Evolutionary conservation across 352 stramenopile species (phyloP).

Genomic region (Globisporangium rhizosaccharum): DNA sequence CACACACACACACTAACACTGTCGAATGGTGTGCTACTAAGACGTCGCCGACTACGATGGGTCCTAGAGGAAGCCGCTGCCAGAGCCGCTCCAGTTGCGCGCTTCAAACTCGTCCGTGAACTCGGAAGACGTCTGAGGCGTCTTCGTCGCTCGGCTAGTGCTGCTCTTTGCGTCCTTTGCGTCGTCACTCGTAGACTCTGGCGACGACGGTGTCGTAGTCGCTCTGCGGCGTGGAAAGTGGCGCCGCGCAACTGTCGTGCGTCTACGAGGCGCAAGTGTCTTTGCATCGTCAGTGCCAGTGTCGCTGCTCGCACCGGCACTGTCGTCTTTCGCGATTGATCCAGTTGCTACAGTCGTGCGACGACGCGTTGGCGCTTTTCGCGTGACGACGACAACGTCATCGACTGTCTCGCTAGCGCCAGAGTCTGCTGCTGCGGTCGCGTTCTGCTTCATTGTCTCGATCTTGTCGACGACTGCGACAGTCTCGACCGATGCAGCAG

Average conservation of each 20-base stretch:
- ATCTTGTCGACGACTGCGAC: conserved; percentile 25
- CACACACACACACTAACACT: background rate
- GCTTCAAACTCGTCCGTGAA: conserved; percentile 29
- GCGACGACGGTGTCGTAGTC: background rate
- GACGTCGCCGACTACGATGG: background rate
- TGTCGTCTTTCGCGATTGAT: too few species aligned
- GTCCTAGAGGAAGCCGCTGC: conserved; percentile 31
- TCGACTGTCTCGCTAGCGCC: conserved; percentile 1
- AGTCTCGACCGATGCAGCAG: conserved; percentile 8
- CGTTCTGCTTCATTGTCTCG: background rate
- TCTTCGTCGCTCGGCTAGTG: background rate
- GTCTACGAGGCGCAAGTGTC: background rate
- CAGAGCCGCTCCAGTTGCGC: conserved; percentile 34
- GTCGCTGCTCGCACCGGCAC: background rate
- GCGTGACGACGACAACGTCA: conserved; percentile 5
- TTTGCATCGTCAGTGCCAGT: background rate
- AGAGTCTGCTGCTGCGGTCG: background rate
- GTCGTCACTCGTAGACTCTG: background rate
- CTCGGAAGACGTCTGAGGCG: conserved; percentile 9
- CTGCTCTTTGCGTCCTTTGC: background rate
- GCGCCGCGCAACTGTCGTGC: conserved; percentile 1
- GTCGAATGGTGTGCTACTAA: too few species aligned
- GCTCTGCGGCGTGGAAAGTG: conserved; percentile 6
- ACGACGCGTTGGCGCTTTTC: background rate
- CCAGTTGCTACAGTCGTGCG: background rate